phyloP scores from a whole-genome alignment of 352 stramenopile genomes.

The Blastocystis sp. region DNA sequence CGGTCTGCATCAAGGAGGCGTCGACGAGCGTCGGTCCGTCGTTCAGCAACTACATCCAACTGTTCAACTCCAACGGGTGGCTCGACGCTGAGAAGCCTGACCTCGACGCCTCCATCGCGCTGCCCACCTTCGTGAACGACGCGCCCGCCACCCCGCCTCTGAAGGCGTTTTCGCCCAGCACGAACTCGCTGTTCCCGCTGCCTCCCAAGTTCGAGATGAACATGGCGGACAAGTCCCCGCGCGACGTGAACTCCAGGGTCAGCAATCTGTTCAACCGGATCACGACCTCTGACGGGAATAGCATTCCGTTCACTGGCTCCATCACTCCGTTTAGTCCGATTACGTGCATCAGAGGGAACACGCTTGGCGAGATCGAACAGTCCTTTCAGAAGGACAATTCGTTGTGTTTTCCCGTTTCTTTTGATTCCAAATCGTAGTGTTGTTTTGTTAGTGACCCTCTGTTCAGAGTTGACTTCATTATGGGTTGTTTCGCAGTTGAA shows the following conservation, averaged over 20 bases:
- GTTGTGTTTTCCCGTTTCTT: slow-evolving; percentile 53
- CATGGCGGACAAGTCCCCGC: background rate
- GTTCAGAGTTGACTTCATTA: too few relatives aligned
- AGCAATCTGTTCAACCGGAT: slow-evolving; percentile 61
- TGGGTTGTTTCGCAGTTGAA: too few relatives aligned
- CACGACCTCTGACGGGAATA: background rate
- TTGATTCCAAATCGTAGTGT: slow-evolving; percentile 17
- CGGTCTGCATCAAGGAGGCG: background rate
- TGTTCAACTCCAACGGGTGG: slow-evolving; percentile 34
- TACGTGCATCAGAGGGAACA: background rate
- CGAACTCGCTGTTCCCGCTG: background rate
- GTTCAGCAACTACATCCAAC: slow-evolving; percentile 7
- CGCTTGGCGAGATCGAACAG: background rate
- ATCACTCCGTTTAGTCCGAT: slow-evolving; percentile 25
- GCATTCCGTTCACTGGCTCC: background rate
- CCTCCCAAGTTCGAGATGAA: background rate
- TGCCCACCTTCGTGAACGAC: background rate
- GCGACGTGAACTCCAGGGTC: background rate
- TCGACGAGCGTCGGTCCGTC: background rate
- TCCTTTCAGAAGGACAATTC: slow-evolving; percentile 66
- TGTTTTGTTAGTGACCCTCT: too few relatives aligned
- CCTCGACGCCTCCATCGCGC: background rate
- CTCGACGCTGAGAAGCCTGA: slow-evolving; percentile 6
- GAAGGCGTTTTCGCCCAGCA: background rate
- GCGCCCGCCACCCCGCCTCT: background rate